A percentile compares a stretch with the other conserved stretches of the same genome.
Evolutionary conservation across 2,329 filamentous ascomycete genomes (phyloP).

Genomic region (Hypoxylon sp.): DNA sequence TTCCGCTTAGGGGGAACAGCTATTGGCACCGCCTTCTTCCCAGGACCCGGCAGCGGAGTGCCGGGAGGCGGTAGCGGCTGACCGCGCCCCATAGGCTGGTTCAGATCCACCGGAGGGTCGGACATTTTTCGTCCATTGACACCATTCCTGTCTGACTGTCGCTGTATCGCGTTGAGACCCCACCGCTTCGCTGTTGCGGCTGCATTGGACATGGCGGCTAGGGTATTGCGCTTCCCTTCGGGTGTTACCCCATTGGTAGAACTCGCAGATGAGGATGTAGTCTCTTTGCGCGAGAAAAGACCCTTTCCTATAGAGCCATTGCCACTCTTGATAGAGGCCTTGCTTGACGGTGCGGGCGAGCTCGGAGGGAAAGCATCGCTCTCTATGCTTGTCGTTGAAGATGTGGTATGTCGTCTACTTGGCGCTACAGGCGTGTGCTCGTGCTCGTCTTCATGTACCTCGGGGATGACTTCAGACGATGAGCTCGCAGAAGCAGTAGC

Average conservation of each 20-base stretch:
- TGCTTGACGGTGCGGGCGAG: conserved; percentile 41
- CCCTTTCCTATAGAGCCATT: conserved; percentile 41
- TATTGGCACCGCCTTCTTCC: conserved; percentile 41
- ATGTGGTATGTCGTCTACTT: conserved; percentile 43
- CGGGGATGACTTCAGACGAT: conserved; percentile 39
- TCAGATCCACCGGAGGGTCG: conserved; percentile 45
- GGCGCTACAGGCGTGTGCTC: conserved; percentile 39
- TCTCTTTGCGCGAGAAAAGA: conserved; percentile 45
- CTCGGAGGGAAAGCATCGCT: conserved; percentile 30
- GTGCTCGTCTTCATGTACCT: conserved; percentile 27
- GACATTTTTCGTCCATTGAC: conserved; percentile 44
- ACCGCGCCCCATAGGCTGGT: conserved; percentile 48
- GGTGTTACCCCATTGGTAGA: conserved; percentile 34
- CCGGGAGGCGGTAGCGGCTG: conserved; percentile 47
- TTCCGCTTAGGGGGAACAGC: conserved; percentile 44
- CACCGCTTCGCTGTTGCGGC: conserved; percentile 48
- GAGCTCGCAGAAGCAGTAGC: conserved; percentile 35
- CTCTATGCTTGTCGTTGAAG: conserved; percentile 42
- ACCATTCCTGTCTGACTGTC: conserved; percentile 41
- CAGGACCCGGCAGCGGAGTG: conserved; percentile 45
- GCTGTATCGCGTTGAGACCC: conserved; percentile 47
- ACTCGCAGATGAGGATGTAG: conserved; percentile 27
- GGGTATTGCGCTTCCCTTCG: conserved; percentile 42
- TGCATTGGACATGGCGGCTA: conserved; percentile 45
- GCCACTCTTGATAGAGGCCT: conserved; percentile 42